Evolutionary conservation across 129 eudicot genomes (phyloP).

Genomic region (Logfia minima): DNA sequence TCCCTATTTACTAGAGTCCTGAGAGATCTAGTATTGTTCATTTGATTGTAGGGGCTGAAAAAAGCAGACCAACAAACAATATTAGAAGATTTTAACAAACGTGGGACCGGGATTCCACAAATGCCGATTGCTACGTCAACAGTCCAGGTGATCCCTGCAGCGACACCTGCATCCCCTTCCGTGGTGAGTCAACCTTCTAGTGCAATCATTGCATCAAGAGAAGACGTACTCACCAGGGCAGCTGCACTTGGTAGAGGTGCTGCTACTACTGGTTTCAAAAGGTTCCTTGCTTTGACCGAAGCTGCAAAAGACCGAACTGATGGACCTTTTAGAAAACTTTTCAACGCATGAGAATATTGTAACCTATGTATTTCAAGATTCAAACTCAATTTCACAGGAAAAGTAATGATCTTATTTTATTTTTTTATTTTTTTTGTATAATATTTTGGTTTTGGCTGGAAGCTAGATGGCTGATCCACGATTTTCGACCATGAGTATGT

Average conservation of each 20-base stretch:
- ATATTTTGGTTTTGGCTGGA: neutral
- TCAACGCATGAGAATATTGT: constrained; percentile 46
- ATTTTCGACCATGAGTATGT: too few species aligned
- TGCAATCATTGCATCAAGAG: constrained; percentile 57
- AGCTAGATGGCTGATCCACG: too few species aligned
- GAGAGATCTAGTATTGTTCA: neutral
- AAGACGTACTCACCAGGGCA: constrained; percentile 89
- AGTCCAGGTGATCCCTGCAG: constrained; percentile 33
- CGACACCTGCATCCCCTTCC: constrained; percentile 38
- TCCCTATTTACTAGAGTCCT: neutral
- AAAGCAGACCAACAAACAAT: constrained; percentile 91
- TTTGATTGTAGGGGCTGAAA: constrained; percentile 72
- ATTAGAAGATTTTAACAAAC: constrained; percentile 86
- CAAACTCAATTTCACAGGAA: neutral
- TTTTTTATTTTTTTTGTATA: neutral
- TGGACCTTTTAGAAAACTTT: constrained; percentile 92
- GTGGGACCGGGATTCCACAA: constrained; percentile 67
- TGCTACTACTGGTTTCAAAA: constrained; percentile 85
- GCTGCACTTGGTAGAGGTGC: constrained; percentile 98
- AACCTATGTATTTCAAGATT: constrained; percentile 18
- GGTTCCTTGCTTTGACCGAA: constrained; percentile 91
- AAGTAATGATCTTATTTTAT: neutral
- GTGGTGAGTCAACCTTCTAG: constrained; percentile 39
- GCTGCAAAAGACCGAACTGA: constrained; percentile 91
- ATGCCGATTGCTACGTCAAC: constrained; percentile 46